Evolutionary conservation across 2,329 filamentous ascomycete species (phyloP).

Genomic region (Alternaria brassicicola): DNA sequence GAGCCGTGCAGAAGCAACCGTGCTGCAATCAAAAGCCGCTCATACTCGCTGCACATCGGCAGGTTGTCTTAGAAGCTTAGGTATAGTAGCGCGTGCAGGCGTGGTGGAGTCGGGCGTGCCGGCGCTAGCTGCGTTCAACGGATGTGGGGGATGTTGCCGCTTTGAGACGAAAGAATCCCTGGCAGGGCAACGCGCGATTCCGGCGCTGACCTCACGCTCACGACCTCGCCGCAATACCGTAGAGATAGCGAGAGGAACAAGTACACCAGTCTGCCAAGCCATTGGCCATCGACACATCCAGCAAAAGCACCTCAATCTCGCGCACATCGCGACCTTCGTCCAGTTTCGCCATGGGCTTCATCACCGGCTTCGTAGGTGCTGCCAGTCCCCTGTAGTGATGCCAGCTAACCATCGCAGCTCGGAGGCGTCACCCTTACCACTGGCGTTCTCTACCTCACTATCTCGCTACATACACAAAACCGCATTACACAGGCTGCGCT

Average conservation of each 20-base stretch:
- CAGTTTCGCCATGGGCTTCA: conserved; percentile 55
- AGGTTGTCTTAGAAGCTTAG: neutral
- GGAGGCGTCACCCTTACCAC: conserved; percentile 59
- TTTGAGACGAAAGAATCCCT: conserved; percentile 7
- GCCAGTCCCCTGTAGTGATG: neutral
- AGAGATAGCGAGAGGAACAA: neutral
- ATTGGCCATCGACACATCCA: conserved; percentile 11
- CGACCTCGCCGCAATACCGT: neutral
- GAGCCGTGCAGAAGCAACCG: too few species aligned
- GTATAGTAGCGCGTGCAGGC: neutral
- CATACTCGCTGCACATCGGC: too few species aligned
- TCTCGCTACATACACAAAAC: conserved; percentile 55
- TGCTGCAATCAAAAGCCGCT: too few species aligned
- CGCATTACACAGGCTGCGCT: conserved; percentile 54
- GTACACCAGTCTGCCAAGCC: neutral
- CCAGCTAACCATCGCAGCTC: conserved; percentile 44
- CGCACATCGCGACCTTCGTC: neutral
- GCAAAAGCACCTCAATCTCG: neutral
- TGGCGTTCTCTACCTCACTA: conserved; percentile 49
- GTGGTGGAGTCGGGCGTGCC: neutral
- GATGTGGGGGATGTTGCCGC: conserved; percentile 1
- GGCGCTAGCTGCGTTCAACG: conserved; percentile 3
- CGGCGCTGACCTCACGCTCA: conserved; percentile 13
- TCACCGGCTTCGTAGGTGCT: conserved; percentile 56
- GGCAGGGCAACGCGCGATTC: conserved; percentile 10